Base-by-base conservation (phyloP, 1,284 basidiomycete species). In the Tetrapyrgos nigripes region DNA sequence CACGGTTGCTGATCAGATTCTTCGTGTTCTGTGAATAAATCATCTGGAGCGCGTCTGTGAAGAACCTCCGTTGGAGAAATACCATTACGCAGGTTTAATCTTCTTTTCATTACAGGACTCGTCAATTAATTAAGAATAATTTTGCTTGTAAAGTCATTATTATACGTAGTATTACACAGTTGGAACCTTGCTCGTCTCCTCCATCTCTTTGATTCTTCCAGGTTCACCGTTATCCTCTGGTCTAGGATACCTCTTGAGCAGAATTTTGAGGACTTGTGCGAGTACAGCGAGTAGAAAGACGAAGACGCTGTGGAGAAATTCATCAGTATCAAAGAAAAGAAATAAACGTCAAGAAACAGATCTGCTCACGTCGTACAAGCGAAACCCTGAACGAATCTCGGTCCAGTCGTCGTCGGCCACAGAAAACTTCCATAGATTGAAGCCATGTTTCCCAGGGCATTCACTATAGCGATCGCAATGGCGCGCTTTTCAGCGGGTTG, bases 391-490 rank as follows among this genome's bases (percentile, higher is more conserved):
- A 75, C 72, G 63, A 77, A 79, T 33, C 76, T 65, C 1, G 78
- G 77, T 17, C 70, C 71, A 47, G 76, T 73, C 14, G 61, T 70
- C 6, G 65, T 55, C 11, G 78, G 78, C 78, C 78, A 79, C 11
- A 80, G 70, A 72, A 80, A 79, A 26, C 75, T 73, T 50, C 78
- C 78, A 61, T 79, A 79, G 66, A 79, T 79, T 6, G 73, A 65
- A 3, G 74, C 73, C 23, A 64, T 64, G 63, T 72, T 73, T 2
- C 71, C 73, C 21, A 69, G 59, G n/a, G 59, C 52, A 53, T 73
- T 73, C 60, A 70, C 71, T 29, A 73, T 52, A 1, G 73, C 75
- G 40, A 76, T 66, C 4, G 73, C 71, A 14, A 75, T 67, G 24
- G 70, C 73, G 35, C 75, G 68, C 55, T 71, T 75, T 53, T 70